Conservation (phyloP, 129 eudicot species). For the Artemisia annua region DNA sequence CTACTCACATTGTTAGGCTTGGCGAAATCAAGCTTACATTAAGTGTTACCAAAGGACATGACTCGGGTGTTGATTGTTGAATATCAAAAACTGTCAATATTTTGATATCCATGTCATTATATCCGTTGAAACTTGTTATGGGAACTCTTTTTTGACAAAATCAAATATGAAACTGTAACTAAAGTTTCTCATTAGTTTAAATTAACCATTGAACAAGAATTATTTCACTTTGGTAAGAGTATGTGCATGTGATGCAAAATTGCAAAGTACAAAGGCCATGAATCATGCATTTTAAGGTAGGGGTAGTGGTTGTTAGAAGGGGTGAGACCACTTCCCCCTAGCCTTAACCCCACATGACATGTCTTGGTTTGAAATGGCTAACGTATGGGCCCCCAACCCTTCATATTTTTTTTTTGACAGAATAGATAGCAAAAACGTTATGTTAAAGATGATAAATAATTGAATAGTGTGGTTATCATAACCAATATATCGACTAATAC, state of each 20-base stretch:
- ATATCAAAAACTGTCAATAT: not conserved
- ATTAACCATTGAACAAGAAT: not conserved
- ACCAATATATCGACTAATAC: too few relatives aligned
- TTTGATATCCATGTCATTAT: slow-evolving; percentile 3
- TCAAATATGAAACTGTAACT: not conserved
- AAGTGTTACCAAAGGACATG: slow-evolving; percentile 9
- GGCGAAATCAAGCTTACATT: slow-evolving; percentile 22
- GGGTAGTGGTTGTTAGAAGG: slow-evolving; percentile 21
- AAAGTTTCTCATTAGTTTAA: not conserved
- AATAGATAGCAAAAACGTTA: not conserved
- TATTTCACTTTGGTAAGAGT: not conserved
- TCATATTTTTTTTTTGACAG: not conserved
- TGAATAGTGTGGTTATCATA: too few relatives aligned
- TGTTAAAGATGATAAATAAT: too few relatives aligned
- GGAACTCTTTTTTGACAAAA: not conserved
- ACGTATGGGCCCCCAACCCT: slow-evolving; percentile 26
- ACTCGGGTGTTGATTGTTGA: not conserved
- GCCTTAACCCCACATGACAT: slow-evolving; percentile 46
- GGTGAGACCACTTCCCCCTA: slow-evolving; percentile 36
- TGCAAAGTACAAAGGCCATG: slow-evolving; percentile 24
- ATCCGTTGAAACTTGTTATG: not conserved
- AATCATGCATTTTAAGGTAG: slow-evolving; percentile 20
- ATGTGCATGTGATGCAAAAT: slow-evolving; percentile 11
- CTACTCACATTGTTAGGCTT: slow-evolving; percentile 24
- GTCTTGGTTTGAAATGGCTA: slow-evolving; percentile 40